phyloP scores from a whole-genome alignment of 768 basidiomycete species.

The Hygrocybe punicea region DNA sequence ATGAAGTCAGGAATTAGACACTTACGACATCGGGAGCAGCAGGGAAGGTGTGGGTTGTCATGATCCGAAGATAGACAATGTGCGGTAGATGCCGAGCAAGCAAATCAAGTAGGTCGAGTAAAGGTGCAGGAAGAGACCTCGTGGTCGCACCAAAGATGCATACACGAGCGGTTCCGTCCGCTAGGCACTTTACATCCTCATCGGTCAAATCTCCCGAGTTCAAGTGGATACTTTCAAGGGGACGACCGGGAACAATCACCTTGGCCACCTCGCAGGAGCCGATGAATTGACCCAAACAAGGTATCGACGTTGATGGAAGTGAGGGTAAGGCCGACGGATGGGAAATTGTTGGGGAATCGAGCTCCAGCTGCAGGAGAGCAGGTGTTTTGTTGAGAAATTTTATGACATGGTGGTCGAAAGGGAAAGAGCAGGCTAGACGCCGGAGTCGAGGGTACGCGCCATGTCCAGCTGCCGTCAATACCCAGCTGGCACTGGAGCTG shows the following conservation, averaged over 20 bases:
- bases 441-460: slow-evolving; percentile 45
- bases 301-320: slow-evolving; percentile 38
- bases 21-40: slow-evolving; percentile 53
- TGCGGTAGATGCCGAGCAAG: slow-evolving; percentile 56
- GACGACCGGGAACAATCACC: slow-evolving; percentile 60
- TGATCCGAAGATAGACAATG: slow-evolving; percentile 65
- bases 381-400: slow-evolving; percentile 57
- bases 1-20: slow-evolving; percentile 15
- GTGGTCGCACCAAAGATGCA: slow-evolving; percentile 59
- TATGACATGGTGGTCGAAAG: slow-evolving; percentile 56
- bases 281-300: slow-evolving; percentile 53
- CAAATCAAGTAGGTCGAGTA: slow-evolving; percentile 55
- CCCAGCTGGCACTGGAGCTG: slow-evolving; percentile 51
- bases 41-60: slow-evolving; percentile 52
- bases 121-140: slow-evolving; percentile 51
- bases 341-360: slow-evolving; percentile 39
- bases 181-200: slow-evolving; percentile 51
- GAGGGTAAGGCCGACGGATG: slow-evolving; percentile 33
- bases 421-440: slow-evolving; percentile 58
- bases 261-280: slow-evolving; percentile 58
- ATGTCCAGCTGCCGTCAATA: slow-evolving; percentile 34
- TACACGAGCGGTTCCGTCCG: slow-evolving; percentile 48
- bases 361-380: slow-evolving; percentile 54
- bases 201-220: slow-evolving; percentile 58
- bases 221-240: slow-evolving; percentile 61